Percentiles rank a stretch among this genome's conserved stretches.
These are phyloP conservation scores for Allomyces macrogynus DNA, from an alignment of 192 early-diverging fungal genomes.

Conservation along the genomic window DNA sequence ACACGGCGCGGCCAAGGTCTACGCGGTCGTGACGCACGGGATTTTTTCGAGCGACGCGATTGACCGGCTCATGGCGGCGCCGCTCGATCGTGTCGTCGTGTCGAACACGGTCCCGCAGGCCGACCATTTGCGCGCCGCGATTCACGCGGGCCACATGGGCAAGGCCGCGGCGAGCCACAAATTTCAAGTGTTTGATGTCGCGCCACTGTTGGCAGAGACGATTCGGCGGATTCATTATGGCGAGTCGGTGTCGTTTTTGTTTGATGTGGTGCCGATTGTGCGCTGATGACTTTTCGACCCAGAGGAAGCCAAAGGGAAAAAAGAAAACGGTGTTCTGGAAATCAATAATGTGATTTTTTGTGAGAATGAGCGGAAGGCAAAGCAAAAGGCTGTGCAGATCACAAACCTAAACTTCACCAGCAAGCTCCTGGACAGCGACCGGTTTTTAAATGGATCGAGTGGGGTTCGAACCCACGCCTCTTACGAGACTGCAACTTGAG, in stretches of 20 bases:
- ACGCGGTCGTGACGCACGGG: constrained; percentile 84
- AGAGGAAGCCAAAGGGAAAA: too few relatives aligned
- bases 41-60: constrained; percentile 71
- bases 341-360: too few relatives aligned
- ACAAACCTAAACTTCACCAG: too few relatives aligned
- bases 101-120: constrained; percentile 87
- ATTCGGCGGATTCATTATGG: constrained; percentile 90
- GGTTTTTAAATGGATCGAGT: too few relatives aligned
- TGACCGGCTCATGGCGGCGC: constrained; percentile 53
- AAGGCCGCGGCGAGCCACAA: constrained; percentile 20
- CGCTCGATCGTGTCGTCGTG: constrained; percentile 70
- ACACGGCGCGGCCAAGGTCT: constrained; percentile 76
- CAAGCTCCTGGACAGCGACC: too few relatives aligned
- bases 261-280: constrained; percentile 11
- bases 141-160: neutral
- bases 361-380: too few relatives aligned
- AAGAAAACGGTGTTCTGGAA: too few relatives aligned
- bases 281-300: too few relatives aligned
- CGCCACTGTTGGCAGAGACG: constrained; percentile 75
- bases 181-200: constrained; percentile 66
- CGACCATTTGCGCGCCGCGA: constrained; percentile 49
- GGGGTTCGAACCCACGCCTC: too few relatives aligned
- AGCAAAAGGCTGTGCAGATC: too few relatives aligned
- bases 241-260: constrained; percentile 75
- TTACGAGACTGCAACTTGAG: too few relatives aligned